A percentile compares a stretch with the other conserved stretches of the same genome.
phyloP scores from a whole-genome alignment of 108 stramenopile genomes.

The Aurantiochytrium sp. region DNA sequence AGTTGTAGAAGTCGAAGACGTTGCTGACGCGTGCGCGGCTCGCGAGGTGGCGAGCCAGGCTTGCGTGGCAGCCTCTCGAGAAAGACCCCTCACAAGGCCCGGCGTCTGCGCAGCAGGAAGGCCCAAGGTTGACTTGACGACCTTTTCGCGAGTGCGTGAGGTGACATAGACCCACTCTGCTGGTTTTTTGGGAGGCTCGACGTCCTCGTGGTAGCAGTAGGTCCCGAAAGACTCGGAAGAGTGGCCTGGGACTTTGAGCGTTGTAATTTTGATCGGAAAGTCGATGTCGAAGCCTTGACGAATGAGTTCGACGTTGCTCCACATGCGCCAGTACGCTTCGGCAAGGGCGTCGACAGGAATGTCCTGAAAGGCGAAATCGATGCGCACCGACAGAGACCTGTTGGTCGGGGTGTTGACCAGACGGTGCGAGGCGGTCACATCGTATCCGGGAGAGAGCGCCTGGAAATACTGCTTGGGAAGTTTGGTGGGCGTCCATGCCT shows the following conservation, averaged over 20 bases:
- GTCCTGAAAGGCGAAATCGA: neutral
- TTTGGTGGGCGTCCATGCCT: neutral
- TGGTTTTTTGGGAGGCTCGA: neutral
- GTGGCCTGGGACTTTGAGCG: neutral
- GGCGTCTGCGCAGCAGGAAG: neutral
- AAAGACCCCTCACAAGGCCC: neutral
- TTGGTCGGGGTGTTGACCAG: neutral
- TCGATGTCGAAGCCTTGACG: neutral
- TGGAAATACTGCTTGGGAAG: neutral
- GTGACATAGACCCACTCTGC: neutral
- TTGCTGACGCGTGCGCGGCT: neutral
- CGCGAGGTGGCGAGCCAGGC: neutral
- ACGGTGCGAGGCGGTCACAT: neutral
- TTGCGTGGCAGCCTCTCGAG: neutral
- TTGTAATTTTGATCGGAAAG: neutral
- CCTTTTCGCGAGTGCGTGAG: neutral
- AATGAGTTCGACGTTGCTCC: neutral
- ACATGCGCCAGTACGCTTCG: slow-evolving; percentile 3
- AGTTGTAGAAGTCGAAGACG: neutral
- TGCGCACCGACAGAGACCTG: neutral
- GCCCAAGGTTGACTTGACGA: neutral
- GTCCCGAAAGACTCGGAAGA: neutral
- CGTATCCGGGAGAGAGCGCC: neutral
- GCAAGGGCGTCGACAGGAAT: neutral
- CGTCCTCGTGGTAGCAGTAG: neutral